Evolutionary conservation across 2,329 filamentous ascomycete species (phyloP), one percentile per base, ranked within the genome.

Genomic region (Aspergillus uvarum): DNA sequence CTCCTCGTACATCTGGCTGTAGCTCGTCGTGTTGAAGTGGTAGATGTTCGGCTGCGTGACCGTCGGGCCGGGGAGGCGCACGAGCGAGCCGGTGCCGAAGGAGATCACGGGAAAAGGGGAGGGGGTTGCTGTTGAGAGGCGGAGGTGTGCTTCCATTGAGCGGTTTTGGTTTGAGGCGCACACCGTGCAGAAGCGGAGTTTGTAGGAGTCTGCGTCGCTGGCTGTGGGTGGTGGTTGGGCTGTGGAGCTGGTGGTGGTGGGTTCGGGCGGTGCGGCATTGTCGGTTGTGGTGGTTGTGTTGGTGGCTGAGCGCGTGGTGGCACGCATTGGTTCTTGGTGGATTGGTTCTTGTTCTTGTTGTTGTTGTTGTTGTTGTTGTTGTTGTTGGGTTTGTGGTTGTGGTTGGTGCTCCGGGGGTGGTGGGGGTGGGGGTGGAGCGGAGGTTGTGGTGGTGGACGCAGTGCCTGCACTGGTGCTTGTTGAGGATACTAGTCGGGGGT

Each of bases 121-220:
- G 56, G 89, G 79, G 53, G 92, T 91, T 61, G 38, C 38, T 3
- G 90, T 85, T 4, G 95, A 91, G 35, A 99, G 88, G 64, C 91
- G 91, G 29, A 97, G 86, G 77, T 99, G 95, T n/a, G 94, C 94
- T 83, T 98, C 95, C 95, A 99, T 98, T n/a, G 91, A 96, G 87
- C 95, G 88, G 73, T 99, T 99, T 77, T 99, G 92, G 71, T 99
- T 99, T 71, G 92, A 96, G 7, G 95, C 95, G 78, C 95, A 99
- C n/a, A 99, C 94, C 2, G 95, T 98, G 81, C 93, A 97, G 78
- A 98, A 97, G 73, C 91, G 96, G 63, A 99, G 85, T 78, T 95
- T 96, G 83, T 88, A 96, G 55, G 83, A 85, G n/a, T 80, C 80
- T 26, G 84, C 21, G 50, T 38, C 21, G 49, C 10, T 42, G 16